Evolutionary conservation across 352 stramenopile species (phyloP).

Genomic region (Globisporangium recalcitrans): DNA sequence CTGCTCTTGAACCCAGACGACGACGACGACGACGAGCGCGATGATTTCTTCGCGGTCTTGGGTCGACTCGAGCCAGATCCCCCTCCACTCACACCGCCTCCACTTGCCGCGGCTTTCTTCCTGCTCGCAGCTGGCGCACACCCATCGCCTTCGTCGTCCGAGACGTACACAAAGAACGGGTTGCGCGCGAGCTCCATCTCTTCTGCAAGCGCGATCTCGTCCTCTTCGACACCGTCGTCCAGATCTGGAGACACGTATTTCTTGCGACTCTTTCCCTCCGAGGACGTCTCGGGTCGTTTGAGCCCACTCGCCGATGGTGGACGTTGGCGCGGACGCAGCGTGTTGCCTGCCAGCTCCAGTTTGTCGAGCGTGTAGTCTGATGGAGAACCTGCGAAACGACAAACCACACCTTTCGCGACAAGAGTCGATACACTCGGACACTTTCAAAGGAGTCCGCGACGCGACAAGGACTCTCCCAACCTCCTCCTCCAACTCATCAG

Average conservation of each 20-base stretch:
- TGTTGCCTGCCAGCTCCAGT: constrained; percentile 75
- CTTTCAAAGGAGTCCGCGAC: no score
- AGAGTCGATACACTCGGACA: no score
- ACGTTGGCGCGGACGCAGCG: constrained; percentile 49
- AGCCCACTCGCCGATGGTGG: constrained; percentile 66
- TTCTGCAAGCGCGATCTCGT: constrained; percentile 59
- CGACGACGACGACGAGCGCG: constrained; percentile 20
- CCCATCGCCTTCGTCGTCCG: constrained; percentile 72
- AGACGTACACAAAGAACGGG: constrained; percentile 82
- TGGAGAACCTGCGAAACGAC: no score
- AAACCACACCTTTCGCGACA: no score
- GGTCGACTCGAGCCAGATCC: constrained; percentile 26
- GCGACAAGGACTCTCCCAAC: no score
- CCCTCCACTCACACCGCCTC: background rate
- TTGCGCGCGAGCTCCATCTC: constrained; percentile 69
- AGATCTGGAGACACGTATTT: constrained; percentile 31
- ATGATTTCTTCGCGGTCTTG: constrained; percentile 57
- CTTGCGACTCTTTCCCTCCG: constrained; percentile 42
- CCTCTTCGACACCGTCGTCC: constrained; percentile 37
- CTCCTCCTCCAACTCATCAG: no score
- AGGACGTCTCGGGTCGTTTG: constrained; percentile 65
- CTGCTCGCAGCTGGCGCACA: constrained; percentile 59
- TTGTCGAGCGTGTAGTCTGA: constrained; percentile 62
- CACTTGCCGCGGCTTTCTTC: constrained; percentile 26
- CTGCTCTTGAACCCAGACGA: constrained; percentile 30